These are phyloP conservation scores for Didymosphaeria variabile DNA, from an alignment of 2,329 filamentous ascomycete genomes.

Conservation along the genomic window DNA sequence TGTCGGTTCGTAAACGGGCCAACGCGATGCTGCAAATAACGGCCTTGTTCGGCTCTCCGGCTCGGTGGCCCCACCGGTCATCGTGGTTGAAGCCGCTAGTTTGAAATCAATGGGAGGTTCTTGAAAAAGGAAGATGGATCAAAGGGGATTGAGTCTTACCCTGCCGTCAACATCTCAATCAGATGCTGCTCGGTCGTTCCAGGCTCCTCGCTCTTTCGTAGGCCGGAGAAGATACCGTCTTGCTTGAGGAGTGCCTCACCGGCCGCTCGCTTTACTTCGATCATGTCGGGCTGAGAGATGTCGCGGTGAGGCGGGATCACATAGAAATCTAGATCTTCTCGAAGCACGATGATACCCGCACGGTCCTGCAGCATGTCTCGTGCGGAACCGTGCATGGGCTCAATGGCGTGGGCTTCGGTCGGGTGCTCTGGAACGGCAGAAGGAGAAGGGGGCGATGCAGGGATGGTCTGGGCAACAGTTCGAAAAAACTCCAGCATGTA, in stretches of 20 bases:
- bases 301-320: conserved; percentile 87
- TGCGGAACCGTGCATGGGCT: conserved; percentile 74
- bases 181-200: conserved; percentile 97
- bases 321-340: conserved; percentile 98
- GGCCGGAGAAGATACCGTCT: conserved; percentile 93
- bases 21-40: conserved; percentile 97
- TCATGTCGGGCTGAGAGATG: conserved; percentile 89
- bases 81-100: conserved; percentile 93
- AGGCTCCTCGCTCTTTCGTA: conserved; percentile 93
- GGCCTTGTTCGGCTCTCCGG: conserved; percentile 97
- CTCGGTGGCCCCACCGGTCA: conserved; percentile 93
- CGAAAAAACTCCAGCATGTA: conserved; percentile 99
- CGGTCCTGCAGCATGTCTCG: conserved; percentile 84
- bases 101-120: background rate
- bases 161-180: conserved; percentile 98
- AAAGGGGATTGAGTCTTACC: conserved; percentile 66
- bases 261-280: conserved; percentile 92
- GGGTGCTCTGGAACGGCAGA: conserved; percentile 53
- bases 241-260: conserved; percentile 87
- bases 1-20: conserved; percentile 90
- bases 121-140: background rate
- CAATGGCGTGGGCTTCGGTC: conserved; percentile 70
- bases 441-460: conserved; percentile 73
- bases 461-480: conserved; percentile 94
- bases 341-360: conserved; percentile 94